Base-by-base conservation (phyloP, 2,329 filamentous ascomycete species). In the Bipolaris bicolor region DNA sequence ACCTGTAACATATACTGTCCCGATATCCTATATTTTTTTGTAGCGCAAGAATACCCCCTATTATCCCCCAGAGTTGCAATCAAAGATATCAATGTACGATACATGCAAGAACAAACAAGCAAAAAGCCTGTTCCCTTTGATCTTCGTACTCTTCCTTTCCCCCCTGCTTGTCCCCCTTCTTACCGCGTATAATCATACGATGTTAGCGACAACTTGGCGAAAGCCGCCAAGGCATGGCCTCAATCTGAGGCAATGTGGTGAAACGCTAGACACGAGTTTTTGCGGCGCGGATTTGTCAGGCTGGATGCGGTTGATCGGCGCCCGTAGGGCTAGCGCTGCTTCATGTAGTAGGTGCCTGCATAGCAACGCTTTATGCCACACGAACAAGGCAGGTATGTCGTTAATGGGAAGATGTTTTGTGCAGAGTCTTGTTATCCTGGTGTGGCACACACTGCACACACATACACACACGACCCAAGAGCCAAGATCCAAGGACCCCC, bases 1-100 rank as follows among this genome's bases (percentile, higher is more conserved):
- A 26, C 34, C 46, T 49, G 46, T 49, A 49, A 26, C 22, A 49
- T 49, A 49, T 29, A 49, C 20, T 49, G 34, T 49, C 33, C 29
- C 10, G 29, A 31, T 31, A 31, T 31, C 29, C 46, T n/a, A 49
- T 37, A 26, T 49, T 49, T 22, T 22, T 49, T 49, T 39, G 46
- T 49, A 49, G 34, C 46, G 34, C 18, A 49, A 49, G 39, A 49
- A 39, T 39, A 39, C 46, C 46, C 46, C 22, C 20, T 33, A 3
- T 37, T 43, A 16, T n/a, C 7, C 5, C 29, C 29, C 29, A 3
- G 34, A 49, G 10, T 39, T 39, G 24, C n/a, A 16, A 13, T 36
- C 10, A 20, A 13, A 11, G 20, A 46, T 11, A 46, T 46, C 40
- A 15, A 13, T 18, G 39, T 41, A 41, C 40, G 16, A 41, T 22